phyloP scores from a whole-genome alignment of 2,329 filamentous ascomycete genomes.

The Cladosporium sp. region DNA sequence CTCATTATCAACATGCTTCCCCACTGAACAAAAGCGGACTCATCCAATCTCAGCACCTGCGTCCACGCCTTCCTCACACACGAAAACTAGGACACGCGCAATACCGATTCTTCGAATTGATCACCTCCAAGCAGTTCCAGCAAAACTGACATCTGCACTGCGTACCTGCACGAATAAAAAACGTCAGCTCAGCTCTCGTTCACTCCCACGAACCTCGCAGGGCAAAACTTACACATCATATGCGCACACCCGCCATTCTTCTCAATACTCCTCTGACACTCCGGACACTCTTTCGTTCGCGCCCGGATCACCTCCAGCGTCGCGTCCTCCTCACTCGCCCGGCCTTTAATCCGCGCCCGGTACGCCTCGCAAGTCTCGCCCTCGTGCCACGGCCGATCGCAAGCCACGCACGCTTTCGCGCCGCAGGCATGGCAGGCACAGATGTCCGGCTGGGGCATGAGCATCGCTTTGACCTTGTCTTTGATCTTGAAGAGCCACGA shows the following conservation, averaged over 20 bases:
- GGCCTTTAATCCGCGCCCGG: slow-evolving; percentile 18
- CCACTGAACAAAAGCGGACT: no score
- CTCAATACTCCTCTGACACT: slow-evolving; percentile 24
- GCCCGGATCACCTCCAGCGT: slow-evolving; percentile 16
- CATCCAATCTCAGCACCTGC: no score
- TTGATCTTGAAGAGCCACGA: no score
- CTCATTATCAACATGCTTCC: no score
- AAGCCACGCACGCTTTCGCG: slow-evolving; percentile 24
- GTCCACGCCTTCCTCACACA: no score
- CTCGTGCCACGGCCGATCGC: slow-evolving; percentile 27
- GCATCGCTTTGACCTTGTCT: no score
- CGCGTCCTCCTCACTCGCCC: slow-evolving; percentile 25
- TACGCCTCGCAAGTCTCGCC: slow-evolving; percentile 32
- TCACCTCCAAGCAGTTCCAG: slow-evolving; percentile 22
- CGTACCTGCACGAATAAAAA: slow-evolving; percentile 6
- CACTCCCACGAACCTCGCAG: slow-evolving; percentile 4
- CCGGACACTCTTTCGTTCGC: slow-evolving; percentile 25
- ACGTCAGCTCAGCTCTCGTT: background rate
- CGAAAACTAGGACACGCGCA: background rate
- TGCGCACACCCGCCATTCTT: slow-evolving; percentile 28
- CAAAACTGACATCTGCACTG: slow-evolving; percentile 26
- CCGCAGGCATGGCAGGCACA: slow-evolving; percentile 26
- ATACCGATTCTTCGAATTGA: slow-evolving; percentile 1
- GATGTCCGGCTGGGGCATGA: slow-evolving; percentile 31
- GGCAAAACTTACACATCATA: slow-evolving; percentile 23